A percentile compares a stretch with the other conserved stretches of the same genome.
These are phyloP conservation scores for Cladosporium sp. DNA, from an alignment of 2,329 filamentous ascomycete species.

Conservation along the genomic window DNA sequence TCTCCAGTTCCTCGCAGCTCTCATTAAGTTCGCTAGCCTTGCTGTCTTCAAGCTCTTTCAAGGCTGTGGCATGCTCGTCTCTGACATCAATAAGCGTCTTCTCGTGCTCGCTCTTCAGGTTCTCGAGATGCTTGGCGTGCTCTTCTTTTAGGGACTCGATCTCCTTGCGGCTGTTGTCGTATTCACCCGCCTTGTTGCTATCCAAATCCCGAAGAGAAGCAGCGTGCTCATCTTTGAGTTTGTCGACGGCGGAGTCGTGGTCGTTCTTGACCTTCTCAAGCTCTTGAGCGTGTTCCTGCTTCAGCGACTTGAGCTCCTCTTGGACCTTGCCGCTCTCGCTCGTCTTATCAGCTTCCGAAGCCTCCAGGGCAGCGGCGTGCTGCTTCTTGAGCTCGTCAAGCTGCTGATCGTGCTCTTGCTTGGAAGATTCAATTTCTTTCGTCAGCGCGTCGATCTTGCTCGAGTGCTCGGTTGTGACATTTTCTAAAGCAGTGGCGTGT, in stretches of 20 bases:
- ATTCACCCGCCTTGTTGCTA: conserved; percentile 11
- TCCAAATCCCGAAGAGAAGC: conserved; percentile 10
- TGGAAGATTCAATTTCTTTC: not conserved
- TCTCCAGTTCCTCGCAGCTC: conserved; percentile 6
- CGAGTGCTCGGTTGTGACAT: not conserved
- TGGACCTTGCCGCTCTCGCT: not conserved
- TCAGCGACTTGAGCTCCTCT: conserved; percentile 24
- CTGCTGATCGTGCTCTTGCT: conserved; percentile 16
- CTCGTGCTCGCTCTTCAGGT: conserved; percentile 1
- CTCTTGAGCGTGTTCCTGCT: conserved; percentile 24
- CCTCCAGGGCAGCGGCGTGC: conserved; percentile 22
- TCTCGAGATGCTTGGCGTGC: conserved; percentile 17
- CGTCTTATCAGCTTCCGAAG: conserved; percentile 15
- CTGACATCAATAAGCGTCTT: not conserved
- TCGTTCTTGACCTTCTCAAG: conserved; percentile 19
- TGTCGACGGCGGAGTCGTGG: conserved; percentile 20
- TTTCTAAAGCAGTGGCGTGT: conserved; percentile 17
- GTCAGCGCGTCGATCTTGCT: conserved; percentile 13
- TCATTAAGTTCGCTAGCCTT: not conserved
- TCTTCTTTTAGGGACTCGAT: conserved; percentile 26
- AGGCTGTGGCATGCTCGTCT: conserved; percentile 3
- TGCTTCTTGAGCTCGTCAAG: conserved; percentile 19
- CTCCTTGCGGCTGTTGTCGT: conserved; percentile 25
- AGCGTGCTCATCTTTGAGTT: conserved; percentile 17
- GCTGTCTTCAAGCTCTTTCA: not conserved